These are phyloP conservation scores for Solanum bukasovii DNA, from an alignment of 257 asterid species.

Conservation along the genomic window DNA sequence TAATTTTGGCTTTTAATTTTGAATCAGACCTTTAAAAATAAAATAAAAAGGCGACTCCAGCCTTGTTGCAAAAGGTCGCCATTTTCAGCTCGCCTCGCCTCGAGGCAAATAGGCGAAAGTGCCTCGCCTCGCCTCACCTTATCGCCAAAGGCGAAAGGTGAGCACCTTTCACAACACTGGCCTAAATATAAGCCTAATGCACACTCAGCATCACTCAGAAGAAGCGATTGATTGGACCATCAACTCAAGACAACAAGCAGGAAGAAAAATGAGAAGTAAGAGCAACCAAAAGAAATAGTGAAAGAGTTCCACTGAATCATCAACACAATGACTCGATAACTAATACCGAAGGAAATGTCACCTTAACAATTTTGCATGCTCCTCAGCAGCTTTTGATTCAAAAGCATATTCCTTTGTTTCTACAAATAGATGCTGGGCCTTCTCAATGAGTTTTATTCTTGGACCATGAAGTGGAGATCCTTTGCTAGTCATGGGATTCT, in stretches of 20 bases:
- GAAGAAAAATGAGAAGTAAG: neutral
- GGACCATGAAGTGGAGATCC: constrained; percentile 78
- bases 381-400: constrained; percentile 98
- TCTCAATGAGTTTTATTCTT: constrained; percentile 67
- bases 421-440: constrained; percentile 67
- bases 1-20: too few relatives aligned
- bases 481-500: constrained; percentile 75
- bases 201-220: neutral
- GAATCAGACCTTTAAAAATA: too few relatives aligned
- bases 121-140: too few relatives aligned
- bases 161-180: too few relatives aligned
- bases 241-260: neutral
- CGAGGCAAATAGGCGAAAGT: too few relatives aligned
- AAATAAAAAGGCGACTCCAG: too few relatives aligned
- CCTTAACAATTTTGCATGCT: constrained; percentile 93
- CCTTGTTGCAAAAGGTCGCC: too few relatives aligned
- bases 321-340: neutral
- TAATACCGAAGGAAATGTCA: neutral
- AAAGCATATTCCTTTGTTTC: constrained; percentile 77
- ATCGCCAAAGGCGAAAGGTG: too few relatives aligned
- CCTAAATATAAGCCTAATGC: neutral
- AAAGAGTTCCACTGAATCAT: neutral
- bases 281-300: neutral
- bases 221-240: neutral
- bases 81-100: too few relatives aligned